A percentile compares a stretch with the other conserved stretches of the same genome.
These are phyloP conservation scores for Rhodotorula sp. DNA, from an alignment of 1,284 basidiomycete species.

Conservation along the genomic window DNA sequence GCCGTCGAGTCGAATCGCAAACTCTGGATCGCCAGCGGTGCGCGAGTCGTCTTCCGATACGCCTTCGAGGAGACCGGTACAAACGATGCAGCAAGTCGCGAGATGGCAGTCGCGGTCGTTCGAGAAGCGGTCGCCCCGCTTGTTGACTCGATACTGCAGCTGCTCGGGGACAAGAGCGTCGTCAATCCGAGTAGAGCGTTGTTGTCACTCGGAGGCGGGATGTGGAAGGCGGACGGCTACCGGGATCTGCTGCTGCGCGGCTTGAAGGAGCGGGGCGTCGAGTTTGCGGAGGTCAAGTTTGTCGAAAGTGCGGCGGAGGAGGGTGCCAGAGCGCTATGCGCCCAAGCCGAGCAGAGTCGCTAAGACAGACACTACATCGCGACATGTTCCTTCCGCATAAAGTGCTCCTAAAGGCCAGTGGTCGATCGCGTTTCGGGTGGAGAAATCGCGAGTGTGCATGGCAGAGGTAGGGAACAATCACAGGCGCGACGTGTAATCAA, in stretches of 20 bases:
- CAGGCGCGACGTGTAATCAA: too few species aligned
- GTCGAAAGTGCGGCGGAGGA: conserved; percentile 43
- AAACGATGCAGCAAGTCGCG: conserved; percentile 20
- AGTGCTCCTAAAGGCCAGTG: too few species aligned
- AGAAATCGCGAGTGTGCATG: too few species aligned
- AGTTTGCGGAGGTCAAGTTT: conserved; percentile 37
- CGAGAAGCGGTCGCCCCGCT: conserved; percentile 35
- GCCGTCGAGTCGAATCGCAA: conserved; percentile 43
- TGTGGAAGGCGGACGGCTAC: conserved; percentile 43
- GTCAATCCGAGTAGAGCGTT: conserved; percentile 31
- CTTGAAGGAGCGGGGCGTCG: conserved; percentile 29
- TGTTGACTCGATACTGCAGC: conserved; percentile 31
- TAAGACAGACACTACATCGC: too few species aligned
- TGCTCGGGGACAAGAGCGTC: conserved; percentile 25
- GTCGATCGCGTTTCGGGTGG: too few species aligned
- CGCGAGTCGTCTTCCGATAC: conserved; percentile 41
- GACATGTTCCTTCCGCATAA: too few species aligned
- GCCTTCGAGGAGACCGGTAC: conserved; percentile 8
- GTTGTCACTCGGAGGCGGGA: conserved; percentile 43
- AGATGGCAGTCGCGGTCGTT: conserved; percentile 6
- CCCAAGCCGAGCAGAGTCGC: background rate
- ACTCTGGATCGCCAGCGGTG: conserved; percentile 43
- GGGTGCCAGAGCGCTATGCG: conserved; percentile 35
- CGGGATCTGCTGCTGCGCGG: conserved; percentile 31
- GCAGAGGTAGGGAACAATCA: too few species aligned